These are phyloP conservation scores for Exserohilum rostratum DNA, from an alignment of 2,329 filamentous ascomycete species.

Conservation along the genomic window DNA sequence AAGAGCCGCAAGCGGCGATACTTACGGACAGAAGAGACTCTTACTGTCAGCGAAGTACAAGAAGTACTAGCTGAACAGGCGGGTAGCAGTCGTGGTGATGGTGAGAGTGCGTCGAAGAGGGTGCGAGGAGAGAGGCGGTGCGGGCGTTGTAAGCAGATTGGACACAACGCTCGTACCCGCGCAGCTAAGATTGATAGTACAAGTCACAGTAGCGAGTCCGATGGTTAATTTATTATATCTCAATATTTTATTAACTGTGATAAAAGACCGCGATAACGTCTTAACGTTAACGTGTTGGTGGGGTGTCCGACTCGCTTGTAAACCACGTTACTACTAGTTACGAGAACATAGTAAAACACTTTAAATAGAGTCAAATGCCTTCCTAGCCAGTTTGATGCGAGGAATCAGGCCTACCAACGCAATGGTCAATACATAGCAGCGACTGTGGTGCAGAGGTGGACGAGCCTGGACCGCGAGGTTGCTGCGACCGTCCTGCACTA, in stretches of 20 bases:
- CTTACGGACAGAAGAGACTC: neutral
- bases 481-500: neutral
- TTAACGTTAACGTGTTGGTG: neutral
- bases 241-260: neutral
- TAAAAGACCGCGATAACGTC: neutral
- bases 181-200: neutral
- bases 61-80: too few relatives aligned
- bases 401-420: too few relatives aligned
- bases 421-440: neutral
- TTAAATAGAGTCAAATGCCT: too few relatives aligned
- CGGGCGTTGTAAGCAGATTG: too few relatives aligned
- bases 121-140: neutral
- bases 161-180: neutral
- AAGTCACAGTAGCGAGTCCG: neutral
- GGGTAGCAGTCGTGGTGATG: neutral
- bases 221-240: neutral
- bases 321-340: conserved; percentile 11
- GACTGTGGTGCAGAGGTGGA: neutral
- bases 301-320: neutral
- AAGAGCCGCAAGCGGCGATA: neutral
- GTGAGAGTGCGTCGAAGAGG: neutral
- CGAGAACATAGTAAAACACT: too few relatives aligned
- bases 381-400: too few relatives aligned
- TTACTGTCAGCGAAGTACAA: neutral
- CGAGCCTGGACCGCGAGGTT: neutral